Conservation (phyloP, 192 early-diverging fungal genomes). For the Umbelopsis vinacea region DNA sequence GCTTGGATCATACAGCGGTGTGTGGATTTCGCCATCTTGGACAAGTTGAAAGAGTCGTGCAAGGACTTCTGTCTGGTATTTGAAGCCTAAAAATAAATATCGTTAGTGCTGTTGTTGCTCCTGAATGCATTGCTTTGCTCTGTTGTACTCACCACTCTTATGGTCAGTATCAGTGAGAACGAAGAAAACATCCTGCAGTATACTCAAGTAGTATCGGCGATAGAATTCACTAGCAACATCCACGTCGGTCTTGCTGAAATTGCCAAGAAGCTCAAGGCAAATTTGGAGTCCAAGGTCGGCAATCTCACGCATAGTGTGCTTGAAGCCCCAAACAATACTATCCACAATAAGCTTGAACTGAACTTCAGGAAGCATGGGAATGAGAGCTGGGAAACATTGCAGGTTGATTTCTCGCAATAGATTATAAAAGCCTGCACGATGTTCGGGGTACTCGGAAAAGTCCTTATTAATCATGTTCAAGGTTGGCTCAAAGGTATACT, state of each 20-base stretch:
- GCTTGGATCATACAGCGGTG: constrained; percentile 33
- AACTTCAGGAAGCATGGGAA: constrained; percentile 32
- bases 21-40: constrained; percentile 39
- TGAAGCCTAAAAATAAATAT: constrained; percentile 17
- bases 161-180: constrained; percentile 97
- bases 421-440: constrained; percentile 94
- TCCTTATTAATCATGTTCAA: constrained; percentile 99
- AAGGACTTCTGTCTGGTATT: constrained; percentile 34
- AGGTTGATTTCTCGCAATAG: constrained; percentile 90
- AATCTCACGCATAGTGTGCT: constrained; percentile 98
- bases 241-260: constrained; percentile 79
- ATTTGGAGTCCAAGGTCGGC: constrained; percentile 90
- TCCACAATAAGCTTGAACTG: constrained; percentile 94
- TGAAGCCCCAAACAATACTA: constrained; percentile 98
- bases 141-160: constrained; percentile 76
- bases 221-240: constrained; percentile 85
- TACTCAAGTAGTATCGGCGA: constrained; percentile 87
- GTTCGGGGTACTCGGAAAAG: constrained; percentile 97
- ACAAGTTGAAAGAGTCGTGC: constrained; percentile 35
- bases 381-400: constrained; percentile 77
- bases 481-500: constrained; percentile 95
- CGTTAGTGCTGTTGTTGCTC: not conserved
- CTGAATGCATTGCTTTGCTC: not conserved
- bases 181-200: constrained; percentile 96
- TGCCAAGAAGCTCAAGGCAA: constrained; percentile 84